Conservation (phyloP, 495 filamentous ascomycete genomes). For the Neurospora hispaniola region DNA sequence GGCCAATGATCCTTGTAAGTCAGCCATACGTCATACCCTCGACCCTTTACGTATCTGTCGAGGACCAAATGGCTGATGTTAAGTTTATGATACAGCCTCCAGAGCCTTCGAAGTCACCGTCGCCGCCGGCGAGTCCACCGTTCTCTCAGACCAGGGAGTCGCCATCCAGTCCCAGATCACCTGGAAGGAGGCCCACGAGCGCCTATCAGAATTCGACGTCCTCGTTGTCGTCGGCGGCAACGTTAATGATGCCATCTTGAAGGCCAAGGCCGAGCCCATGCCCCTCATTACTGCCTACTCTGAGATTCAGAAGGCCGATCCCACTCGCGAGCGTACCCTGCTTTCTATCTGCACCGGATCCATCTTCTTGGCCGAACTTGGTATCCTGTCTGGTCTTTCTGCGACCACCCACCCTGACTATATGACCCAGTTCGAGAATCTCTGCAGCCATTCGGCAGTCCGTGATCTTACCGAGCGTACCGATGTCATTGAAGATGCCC, state of each 20-base stretch:
- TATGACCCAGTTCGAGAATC: slow-evolving; percentile 53
- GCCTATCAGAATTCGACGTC: slow-evolving; percentile 59
- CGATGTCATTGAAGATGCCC: slow-evolving; percentile 61
- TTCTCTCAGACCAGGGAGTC: slow-evolving; percentile 62
- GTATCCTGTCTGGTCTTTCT: slow-evolving; percentile 60
- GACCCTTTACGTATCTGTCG: neutral
- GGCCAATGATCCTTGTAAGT: slow-evolving; percentile 49
- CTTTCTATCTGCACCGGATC: slow-evolving; percentile 69
- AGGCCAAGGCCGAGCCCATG: slow-evolving; percentile 50
- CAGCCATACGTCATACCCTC: neutral
- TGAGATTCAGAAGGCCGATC: slow-evolving; percentile 56
- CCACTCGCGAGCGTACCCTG: slow-evolving; percentile 58
- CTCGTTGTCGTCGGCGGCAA: slow-evolving; percentile 57
- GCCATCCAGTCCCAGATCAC: slow-evolving; percentile 62
- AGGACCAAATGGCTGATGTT: neutral
- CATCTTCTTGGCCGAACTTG: slow-evolving; percentile 59
- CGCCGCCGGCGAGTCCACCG: slow-evolving; percentile 42
- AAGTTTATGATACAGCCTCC: slow-evolving; percentile 24
- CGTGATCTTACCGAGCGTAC: slow-evolving; percentile 48
- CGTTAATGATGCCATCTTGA: slow-evolving; percentile 38
- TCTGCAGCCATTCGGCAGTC: slow-evolving; percentile 55
- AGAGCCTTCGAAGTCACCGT: slow-evolving; percentile 61
- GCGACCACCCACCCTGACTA: slow-evolving; percentile 59
- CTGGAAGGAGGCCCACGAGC: slow-evolving; percentile 52
- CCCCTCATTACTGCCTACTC: slow-evolving; percentile 53